Evolutionary conservation across 164 flowering plant species (phyloP), one percentile per base, ranked within the genome.

Genomic region (Euptelea pleiosperma): DNA sequence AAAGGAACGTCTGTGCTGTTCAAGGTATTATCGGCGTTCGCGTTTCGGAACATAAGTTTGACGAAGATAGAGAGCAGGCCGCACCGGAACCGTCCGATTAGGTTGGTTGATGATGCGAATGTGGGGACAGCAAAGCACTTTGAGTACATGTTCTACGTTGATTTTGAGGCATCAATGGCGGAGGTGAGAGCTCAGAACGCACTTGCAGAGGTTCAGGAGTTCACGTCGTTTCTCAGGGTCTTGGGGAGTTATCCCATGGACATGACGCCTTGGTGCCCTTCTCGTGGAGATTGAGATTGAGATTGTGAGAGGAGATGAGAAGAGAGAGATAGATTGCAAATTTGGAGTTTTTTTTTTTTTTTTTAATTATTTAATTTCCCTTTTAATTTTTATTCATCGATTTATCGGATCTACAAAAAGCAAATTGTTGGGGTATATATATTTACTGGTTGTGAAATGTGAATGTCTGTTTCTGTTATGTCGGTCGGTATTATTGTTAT

Each of bases 121-220:
- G 72, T 48, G 3, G 83, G 83, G 16, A 77, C 74, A 11, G 79
- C 76, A 21, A 80, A 71, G 70, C 85, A 82, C 66, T 89, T 89
- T 46, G 89, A 86, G 75, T 86, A 82, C 71, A 77, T 89, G 47
- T 89, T 84, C 55, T 89, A 81, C 50, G 66, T 86, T 3, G 93
- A 89, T 49, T 84, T 89, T 53, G 89, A 89, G 73, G 93, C 96
- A 6, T 89, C 96, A 5, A 86, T 89, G 89, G 91, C 89, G 0
- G 93, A 89, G 2, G 71, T 75, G 3, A 77, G 91, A 26, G 91
- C 89, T 1, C 96, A 86, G 42, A 45, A 75, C 56, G 93, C 96
- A 40, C 63, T 89, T n/a, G 77, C 75, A 9, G 91, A 86, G 69
- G 70, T 89, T 42, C 91, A 84, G 82, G 96, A 84, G 34, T 60